Evolutionary conservation across 345 rosid genomes (phyloP).

Genomic region (Trapa incisa): DNA sequence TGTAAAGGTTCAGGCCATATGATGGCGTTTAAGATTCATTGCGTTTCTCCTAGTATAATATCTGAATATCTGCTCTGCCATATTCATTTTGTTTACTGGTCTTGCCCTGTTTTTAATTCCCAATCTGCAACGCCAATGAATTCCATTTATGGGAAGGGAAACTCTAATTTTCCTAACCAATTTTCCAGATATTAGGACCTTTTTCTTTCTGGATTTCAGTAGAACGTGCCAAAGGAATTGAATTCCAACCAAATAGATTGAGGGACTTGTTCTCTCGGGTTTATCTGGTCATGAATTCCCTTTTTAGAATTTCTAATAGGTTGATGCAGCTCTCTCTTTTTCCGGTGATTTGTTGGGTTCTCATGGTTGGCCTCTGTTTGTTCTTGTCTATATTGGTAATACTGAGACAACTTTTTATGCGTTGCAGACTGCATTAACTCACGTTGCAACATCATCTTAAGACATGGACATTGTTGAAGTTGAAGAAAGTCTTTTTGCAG

Average conservation of each 20-base stretch:
- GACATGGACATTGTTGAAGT: conserved; percentile 75
- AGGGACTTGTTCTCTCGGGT: neutral
- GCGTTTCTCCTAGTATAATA: neutral
- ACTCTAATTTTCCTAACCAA: too few species aligned
- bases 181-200: neutral
- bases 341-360: neutral
- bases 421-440: conserved; percentile 33
- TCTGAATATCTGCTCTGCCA: conserved; percentile 2
- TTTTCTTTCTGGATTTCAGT: neutral
- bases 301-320: neutral
- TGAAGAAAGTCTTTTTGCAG: conserved; percentile 86
- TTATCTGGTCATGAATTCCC: neutral
- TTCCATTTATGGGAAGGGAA: neutral
- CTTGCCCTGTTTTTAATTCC: conserved; percentile 2
- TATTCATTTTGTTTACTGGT: neutral
- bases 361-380: neutral
- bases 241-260: neutral
- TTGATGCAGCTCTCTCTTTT: neutral
- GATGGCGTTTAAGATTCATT: conserved; percentile 11
- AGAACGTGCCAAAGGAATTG: neutral
- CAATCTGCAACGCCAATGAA: neutral
- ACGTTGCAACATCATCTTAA: conserved; percentile 22
- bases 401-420: neutral
- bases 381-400: neutral
- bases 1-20: neutral